Base-by-base conservation (phyloP, 108 stramenopile species). In the Cyclotella baltica region DNA sequence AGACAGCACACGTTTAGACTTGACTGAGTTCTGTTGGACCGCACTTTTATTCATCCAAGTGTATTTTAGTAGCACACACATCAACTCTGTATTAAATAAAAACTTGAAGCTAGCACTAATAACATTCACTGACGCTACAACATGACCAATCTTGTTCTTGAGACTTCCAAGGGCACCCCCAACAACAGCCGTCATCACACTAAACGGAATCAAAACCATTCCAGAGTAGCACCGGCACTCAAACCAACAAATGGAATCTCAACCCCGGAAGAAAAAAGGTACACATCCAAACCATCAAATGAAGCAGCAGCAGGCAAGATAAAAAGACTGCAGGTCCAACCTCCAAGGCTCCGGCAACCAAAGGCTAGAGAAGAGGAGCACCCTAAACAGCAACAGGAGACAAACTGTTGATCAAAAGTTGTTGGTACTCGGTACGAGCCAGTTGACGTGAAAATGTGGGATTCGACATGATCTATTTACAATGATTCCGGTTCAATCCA, bases 231-330 rank as follows among this genome's bases (percentile, higher is more conserved):
- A 29, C 88, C 92, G 30, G 90, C 90, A 31, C 83, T 72, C 62
- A 93, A 74, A 43, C 92, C 92, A 50, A 93, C 53, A 62, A 93
- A 93, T 35, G 92, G 92, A 80, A 93, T 59, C 73, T 91, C 88
- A 37, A 77, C 92, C 59, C 83, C 67, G 89, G 40, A 30, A 94
- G 72, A 83, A 43, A 91, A 53, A 36, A 95, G 73, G 38, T 34
- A 73, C 18, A 59, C 80, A 61, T 94, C 93, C 50, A 87, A 25
- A 18, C 88, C 90, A 28, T 68, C 79, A 16, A 69, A 58, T 4
- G 38, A 78, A 27, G 88, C 93, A 25, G 93, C 86, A 35, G 80
- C 88, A 46, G 62, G 51, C 83, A n/a, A n/a, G n/a, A n/a, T n/a
- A 74, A 94, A 71, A 94, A 94, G 11, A 91, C 93, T 59, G 86